phyloP scores from a whole-genome alignment of 2,329 filamentous ascomycete genomes.

The Ambrosiella beaveri region DNA sequence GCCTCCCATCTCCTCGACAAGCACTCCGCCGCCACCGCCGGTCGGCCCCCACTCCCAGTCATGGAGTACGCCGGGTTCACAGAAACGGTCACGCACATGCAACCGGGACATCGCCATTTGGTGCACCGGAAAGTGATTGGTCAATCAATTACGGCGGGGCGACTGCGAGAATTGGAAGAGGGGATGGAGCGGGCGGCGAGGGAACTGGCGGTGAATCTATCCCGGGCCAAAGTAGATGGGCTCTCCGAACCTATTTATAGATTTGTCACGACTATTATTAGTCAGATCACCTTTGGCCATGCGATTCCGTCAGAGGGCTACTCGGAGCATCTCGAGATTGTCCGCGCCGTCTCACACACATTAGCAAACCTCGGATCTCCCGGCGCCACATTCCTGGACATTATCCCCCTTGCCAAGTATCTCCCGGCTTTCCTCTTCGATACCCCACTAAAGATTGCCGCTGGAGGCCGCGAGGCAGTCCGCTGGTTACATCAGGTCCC shows the following conservation, averaged over 20 bases:
- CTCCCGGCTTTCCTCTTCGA: constrained; percentile 23
- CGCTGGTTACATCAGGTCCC: constrained; percentile 26
- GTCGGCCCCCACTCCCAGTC: constrained; percentile 23
- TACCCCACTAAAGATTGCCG: constrained; percentile 18
- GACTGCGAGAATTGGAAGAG: too few relatives aligned
- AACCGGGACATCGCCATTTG: neutral
- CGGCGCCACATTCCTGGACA: constrained; percentile 22
- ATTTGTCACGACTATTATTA: neutral
- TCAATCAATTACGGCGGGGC: neutral
- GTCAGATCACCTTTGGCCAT: neutral
- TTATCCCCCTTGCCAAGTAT: constrained; percentile 25
- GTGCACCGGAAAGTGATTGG: neutral
- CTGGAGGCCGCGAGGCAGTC: constrained; percentile 21
- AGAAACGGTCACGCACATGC: neutral
- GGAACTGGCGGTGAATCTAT: too few relatives aligned
- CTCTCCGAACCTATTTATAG: neutral
- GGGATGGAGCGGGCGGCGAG: too few relatives aligned
- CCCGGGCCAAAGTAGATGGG: too few relatives aligned
- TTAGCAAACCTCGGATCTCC: constrained; percentile 19
- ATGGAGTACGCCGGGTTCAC: neutral
- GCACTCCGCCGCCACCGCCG: constrained; percentile 26
- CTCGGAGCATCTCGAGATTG: constrained; percentile 19
- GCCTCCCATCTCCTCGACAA: constrained; percentile 29
- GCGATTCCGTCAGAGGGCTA: neutral
- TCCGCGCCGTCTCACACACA: constrained; percentile 19